Conservation (phyloP, 495 filamentous ascomycete species). For the Terfezia claveryi region DNA sequence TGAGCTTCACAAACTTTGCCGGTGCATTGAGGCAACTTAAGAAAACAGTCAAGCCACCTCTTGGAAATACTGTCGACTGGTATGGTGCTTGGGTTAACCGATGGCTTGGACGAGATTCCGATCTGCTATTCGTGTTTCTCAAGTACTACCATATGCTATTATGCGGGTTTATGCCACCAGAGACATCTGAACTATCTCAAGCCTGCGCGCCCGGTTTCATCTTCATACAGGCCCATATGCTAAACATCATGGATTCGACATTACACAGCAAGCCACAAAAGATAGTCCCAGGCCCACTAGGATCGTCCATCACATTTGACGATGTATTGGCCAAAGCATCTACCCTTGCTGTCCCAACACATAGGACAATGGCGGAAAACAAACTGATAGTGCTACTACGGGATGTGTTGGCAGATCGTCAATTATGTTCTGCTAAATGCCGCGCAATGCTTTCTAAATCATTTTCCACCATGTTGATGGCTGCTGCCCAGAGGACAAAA, state of each 20-base stretch:
- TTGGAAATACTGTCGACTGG: slow-evolving; percentile 58
- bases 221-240: slow-evolving; percentile 65
- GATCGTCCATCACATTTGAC: slow-evolving; percentile 48
- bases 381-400: slow-evolving; percentile 68
- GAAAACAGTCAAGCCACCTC: slow-evolving; percentile 39
- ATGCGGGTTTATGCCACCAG: slow-evolving; percentile 52
- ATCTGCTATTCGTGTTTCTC: slow-evolving; percentile 82
- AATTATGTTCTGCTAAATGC: slow-evolving; percentile 26
- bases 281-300: slow-evolving; percentile 28
- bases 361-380: slow-evolving; percentile 74
- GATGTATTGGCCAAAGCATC: slow-evolving; percentile 51
- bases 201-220: slow-evolving; percentile 60
- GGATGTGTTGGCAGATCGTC: slow-evolving; percentile 41
- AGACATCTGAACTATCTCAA: slow-evolving; percentile 36
- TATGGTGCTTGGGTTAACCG: slow-evolving; percentile 63
- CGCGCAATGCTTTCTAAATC: slow-evolving; percentile 57
- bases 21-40: slow-evolving; percentile 43
- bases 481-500: slow-evolving; percentile 51
- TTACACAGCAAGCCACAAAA: slow-evolving; percentile 45
- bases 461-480: slow-evolving; percentile 52
- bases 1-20: slow-evolving; percentile 49
- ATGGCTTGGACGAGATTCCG: slow-evolving; percentile 79
- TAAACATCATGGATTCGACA: slow-evolving; percentile 62
- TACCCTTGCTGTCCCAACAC: slow-evolving; percentile 39
- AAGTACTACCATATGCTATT: slow-evolving; percentile 75